These are phyloP conservation scores for Melaleuca quinquenervia DNA, from an alignment of 345 rosid species.

Conservation along the genomic window DNA sequence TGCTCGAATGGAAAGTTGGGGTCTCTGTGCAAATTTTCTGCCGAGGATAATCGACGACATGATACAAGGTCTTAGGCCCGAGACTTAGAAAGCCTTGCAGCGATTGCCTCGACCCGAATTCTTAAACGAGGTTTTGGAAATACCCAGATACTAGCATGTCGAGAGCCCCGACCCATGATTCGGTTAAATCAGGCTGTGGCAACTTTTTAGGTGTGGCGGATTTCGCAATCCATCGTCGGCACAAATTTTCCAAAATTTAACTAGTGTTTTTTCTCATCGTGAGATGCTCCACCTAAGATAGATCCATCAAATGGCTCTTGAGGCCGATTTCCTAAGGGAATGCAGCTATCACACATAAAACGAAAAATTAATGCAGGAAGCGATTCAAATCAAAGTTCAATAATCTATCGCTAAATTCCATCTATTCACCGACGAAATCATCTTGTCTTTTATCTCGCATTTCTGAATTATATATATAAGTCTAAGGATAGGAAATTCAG, in stretches of 20 bases:
- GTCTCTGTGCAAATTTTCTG: background rate
- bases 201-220: too few relatives aligned
- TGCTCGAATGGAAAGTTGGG: background rate
- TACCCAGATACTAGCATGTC: background rate
- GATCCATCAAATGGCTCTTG: background rate
- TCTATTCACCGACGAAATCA: background rate
- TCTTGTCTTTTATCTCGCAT: background rate
- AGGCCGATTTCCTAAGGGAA: background rate
- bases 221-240: background rate
- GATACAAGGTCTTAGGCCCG: background rate
- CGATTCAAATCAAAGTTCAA: background rate
- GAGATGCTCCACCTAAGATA: rapidly evolving
- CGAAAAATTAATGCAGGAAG: background rate
- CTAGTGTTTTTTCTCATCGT: background rate
- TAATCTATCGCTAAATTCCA: background rate
- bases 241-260: too few relatives aligned
- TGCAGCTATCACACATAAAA: background rate
- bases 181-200: background rate
- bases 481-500: background rate
- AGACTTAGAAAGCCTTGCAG: background rate
- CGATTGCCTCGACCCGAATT: background rate
- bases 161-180: background rate
- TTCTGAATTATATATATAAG: background rate
- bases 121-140: background rate
- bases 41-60: background rate